Base-by-base conservation (phyloP, 306 rosid genomes). In the Cicer yamashitae region DNA sequence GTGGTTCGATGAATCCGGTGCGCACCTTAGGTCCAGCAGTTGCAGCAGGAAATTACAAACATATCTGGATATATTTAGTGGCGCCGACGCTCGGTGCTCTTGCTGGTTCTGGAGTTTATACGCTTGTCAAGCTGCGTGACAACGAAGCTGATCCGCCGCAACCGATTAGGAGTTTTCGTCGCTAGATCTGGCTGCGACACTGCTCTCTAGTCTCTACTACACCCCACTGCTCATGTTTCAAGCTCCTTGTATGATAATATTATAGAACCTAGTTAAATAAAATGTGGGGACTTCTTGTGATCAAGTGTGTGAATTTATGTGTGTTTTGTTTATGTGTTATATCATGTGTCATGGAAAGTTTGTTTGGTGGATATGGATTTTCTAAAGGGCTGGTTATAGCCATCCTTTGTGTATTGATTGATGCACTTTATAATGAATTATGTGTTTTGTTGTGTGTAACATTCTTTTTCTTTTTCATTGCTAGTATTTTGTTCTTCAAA, bases 1-100 rank as follows among this genome's bases (percentile, higher is more conserved):
- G 97, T 3, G 98, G 88, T 61, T 91, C 98, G 0, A 94, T 94
- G 98, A 94, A 94, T 66, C 98, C 97, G 2, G 98, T 94, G 70
- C 87, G 98, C n/a, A 94, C 98, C 7, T 82, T 94, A 38, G 97
- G 98, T 12, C 97, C 98, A 7, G 98, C 98, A 0, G 83, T 94
- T 18, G 98, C 98, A 0, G 96, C 96, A 1, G 96, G 96, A 59
- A 90, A 90, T 68, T 94, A 85, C 81, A 86, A 67, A 56, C 76
- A 76, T 6, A 5, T 94, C 40, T 94, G 98, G 98, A 8, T 94
- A 15, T 94, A 86, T 81, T 52, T 94, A 82, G 87, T 91, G 77
- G 97, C 98, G 0, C 98, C 93, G 0, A 90, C 96, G 1, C 89
- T 91, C 0, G 98, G 98, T 52, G 97, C 96, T 0, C 72, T 94